Conservation (phyloP, 2,329 filamentous ascomycete genomes). For the Zasmidium cellare region DNA sequence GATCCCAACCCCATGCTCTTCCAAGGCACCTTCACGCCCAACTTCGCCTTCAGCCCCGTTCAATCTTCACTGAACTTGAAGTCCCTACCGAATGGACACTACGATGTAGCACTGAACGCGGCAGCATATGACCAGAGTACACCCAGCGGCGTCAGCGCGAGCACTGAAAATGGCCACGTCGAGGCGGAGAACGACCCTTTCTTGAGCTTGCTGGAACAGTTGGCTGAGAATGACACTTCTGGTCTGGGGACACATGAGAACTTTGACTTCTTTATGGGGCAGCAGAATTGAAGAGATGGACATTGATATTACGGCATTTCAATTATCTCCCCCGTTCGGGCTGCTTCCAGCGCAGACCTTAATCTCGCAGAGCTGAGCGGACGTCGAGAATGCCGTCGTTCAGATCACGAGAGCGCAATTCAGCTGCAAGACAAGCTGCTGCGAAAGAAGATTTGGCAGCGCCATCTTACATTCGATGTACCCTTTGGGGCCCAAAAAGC, state of each 20-base stretch:
- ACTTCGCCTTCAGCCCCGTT: constrained; percentile 37
- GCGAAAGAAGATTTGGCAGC: neutral
- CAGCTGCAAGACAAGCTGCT: too few species aligned
- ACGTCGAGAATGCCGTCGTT: too few species aligned
- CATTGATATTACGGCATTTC: too few species aligned
- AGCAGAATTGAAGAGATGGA: constrained; percentile 17
- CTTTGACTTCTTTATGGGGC: constrained; percentile 70
- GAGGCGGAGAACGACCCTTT: constrained; percentile 75
- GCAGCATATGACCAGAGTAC: constrained; percentile 20
- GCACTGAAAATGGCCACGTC: constrained; percentile 38
- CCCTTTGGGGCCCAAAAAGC: neutral
- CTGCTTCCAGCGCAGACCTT: too few species aligned
- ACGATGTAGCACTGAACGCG: constrained; percentile 16
- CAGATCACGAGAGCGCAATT: too few species aligned
- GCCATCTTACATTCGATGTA: neutral
- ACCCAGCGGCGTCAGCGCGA: constrained; percentile 45
- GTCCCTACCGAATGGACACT: constrained; percentile 10
- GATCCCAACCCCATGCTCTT: constrained; percentile 25
- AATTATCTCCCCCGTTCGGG: neutral
- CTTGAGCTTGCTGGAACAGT: constrained; percentile 73
- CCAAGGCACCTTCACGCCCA: constrained; percentile 42
- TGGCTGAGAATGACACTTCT: constrained; percentile 76
- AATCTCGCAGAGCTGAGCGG: too few species aligned
- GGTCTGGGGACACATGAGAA: constrained; percentile 67
- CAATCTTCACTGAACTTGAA: constrained; percentile 15